Evolutionary conservation across 2,329 filamentous ascomycete species (phyloP), one percentile per base, ranked within the genome.

Genomic region (Claviceps purpurea): DNA sequence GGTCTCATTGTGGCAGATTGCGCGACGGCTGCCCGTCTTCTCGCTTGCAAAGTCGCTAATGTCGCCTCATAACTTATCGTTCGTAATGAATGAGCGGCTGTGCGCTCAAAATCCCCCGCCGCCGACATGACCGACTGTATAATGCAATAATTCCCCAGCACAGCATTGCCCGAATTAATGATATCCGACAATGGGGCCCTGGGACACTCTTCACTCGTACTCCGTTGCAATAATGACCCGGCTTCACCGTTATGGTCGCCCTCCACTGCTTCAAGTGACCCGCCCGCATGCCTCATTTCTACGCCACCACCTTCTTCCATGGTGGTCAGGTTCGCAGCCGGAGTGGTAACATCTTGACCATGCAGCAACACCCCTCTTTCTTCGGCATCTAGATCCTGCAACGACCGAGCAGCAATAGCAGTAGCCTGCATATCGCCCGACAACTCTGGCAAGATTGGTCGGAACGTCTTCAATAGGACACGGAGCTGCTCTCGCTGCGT

Each of bases 401-500:
- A 50, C 7, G 64, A 65, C 7, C 65, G 64, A 14, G 54, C 57
- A 38, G 58, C 51, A 22, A 8, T 22, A 14, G 18, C 11, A 14
- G 43, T 24, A 45, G 56, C 53, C 43, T 55, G 47, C n/a, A 58
- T 47, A 30, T 65, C 64, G 38, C 57, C 59, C 11, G 58, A 57
- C 30, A 62, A 46, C n/a, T 64, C 61, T 1, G 62, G 63, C 18
- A 64, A 55, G 51, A 68, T 57, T 26, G 65, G 61, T 41, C 62
- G 58, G 57, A 70, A 69, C 40, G 67, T 68, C 51, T 68, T 70
- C 6, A 79, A 67, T 14, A 69, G 65, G 49, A 74, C 72, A 37
- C 75, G 71, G 22, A 84, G 65, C 52, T 72, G 73, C 58, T 83
- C 79, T 55, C 76, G 72, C 59, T 84, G 78, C 46, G 76, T 71